Conservation (phyloP, 2,329 filamentous ascomycete species). For the Grosmannia clavigera region DNA sequence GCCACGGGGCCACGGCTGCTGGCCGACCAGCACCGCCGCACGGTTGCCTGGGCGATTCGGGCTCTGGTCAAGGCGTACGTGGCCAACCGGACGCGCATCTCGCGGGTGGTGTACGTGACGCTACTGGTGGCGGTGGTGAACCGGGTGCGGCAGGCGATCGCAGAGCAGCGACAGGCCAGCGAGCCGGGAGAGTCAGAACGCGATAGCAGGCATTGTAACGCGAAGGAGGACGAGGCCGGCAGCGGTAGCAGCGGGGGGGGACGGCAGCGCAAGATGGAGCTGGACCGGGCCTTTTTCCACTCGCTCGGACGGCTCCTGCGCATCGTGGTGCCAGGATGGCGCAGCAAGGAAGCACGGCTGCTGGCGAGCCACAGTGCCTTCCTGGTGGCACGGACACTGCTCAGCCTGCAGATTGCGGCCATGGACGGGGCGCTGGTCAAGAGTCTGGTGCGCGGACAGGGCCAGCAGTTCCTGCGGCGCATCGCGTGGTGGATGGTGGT, state of each 20-base stretch:
- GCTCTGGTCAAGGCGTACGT: conserved; percentile 63
- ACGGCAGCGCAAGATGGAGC: conserved; percentile 64
- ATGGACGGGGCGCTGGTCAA: conserved; percentile 91
- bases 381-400: conserved; percentile 75
- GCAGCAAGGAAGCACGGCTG: conserved; percentile 75
- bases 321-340: conserved; percentile 85
- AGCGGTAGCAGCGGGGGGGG: background rate
- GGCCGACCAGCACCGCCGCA: conserved; percentile 39
- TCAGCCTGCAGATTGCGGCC: conserved; percentile 91
- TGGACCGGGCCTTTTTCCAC: conserved; percentile 73
- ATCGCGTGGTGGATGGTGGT: conserved; percentile 99
- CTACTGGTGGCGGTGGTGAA: conserved; percentile 71
- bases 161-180: conserved; percentile 81
- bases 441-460: conserved; percentile 79
- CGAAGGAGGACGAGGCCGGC: background rate
- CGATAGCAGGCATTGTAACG: conserved; percentile 17
- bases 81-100: conserved; percentile 68
- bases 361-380: conserved; percentile 89
- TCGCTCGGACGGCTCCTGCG: conserved; percentile 64
- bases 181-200: conserved; percentile 24
- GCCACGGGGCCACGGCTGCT: conserved; percentile 28
- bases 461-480: conserved; percentile 75
- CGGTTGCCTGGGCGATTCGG: conserved; percentile 51
- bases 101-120: conserved; percentile 70
- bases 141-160: conserved; percentile 57